Evolutionary conservation across 2,329 filamentous ascomycete genomes (phyloP).

Genomic region (Cryphonectria carpinicola): DNA sequence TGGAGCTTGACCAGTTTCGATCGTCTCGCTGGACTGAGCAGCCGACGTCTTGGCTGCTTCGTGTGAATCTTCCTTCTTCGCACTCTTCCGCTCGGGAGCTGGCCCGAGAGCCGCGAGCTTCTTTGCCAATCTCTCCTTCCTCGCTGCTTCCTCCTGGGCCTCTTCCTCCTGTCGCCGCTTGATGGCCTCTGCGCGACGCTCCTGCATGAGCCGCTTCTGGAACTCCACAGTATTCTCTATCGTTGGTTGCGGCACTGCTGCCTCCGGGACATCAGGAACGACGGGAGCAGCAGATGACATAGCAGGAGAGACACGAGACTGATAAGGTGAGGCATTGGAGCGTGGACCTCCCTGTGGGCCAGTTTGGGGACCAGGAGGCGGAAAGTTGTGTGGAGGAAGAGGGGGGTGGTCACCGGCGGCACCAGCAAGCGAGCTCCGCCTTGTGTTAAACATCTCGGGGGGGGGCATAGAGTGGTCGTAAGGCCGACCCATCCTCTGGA

Average conservation of each 20-base stretch:
- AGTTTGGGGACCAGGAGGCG: slow-evolving; percentile 42
- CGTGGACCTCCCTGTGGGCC: slow-evolving; percentile 38
- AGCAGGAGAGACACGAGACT: slow-evolving; percentile 50
- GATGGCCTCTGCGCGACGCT: slow-evolving; percentile 70
- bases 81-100: slow-evolving; percentile 61
- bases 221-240: slow-evolving; percentile 61
- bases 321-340: slow-evolving; percentile 42
- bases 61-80: slow-evolving; percentile 56
- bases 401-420: slow-evolving; percentile 57
- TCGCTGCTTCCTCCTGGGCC: slow-evolving; percentile 72
- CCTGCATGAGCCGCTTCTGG: slow-evolving; percentile 74
- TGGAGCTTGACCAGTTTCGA: slow-evolving; percentile 8
- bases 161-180: slow-evolving; percentile 71
- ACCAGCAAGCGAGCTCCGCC: slow-evolving; percentile 54
- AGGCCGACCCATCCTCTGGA: slow-evolving; percentile 56
- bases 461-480: slow-evolving; percentile 48
- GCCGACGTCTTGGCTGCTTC: slow-evolving; percentile 43
- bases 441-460: slow-evolving; percentile 48
- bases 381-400: slow-evolving; percentile 50
- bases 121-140: slow-evolving; percentile 70
- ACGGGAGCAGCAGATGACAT: slow-evolving; percentile 46
- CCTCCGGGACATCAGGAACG: slow-evolving; percentile 36
- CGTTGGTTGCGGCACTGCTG: slow-evolving; percentile 37
- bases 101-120: slow-evolving; percentile 74
- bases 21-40: slow-evolving; percentile 32